A percentile compares a stretch with the other conserved stretches of the same genome.
These are phyloP conservation scores for Thecaphora thlaspeos DNA, from an alignment of 1,284 basidiomycete species.

Conservation along the genomic window DNA sequence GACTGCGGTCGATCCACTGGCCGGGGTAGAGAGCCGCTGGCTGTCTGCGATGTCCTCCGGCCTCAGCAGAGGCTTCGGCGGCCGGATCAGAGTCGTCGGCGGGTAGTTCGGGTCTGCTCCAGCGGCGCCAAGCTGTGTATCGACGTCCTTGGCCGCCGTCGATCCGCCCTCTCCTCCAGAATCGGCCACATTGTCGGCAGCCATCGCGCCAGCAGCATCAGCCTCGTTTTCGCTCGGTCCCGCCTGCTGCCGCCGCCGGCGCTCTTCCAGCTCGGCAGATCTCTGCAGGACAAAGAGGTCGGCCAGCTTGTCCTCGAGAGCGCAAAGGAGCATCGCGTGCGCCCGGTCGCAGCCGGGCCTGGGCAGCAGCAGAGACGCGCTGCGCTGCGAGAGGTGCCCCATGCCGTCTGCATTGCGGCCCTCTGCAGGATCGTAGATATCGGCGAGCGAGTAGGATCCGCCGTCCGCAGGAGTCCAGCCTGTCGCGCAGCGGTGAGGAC, in stretches of 20 bases:
- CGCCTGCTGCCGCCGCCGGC: too few relatives aligned
- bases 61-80: background rate
- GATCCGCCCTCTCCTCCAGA: background rate
- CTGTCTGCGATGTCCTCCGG: background rate
- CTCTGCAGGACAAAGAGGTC: background rate
- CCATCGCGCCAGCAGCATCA: too few relatives aligned
- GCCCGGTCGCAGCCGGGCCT: too few relatives aligned
- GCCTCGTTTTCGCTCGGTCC: too few relatives aligned
- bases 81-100: background rate
- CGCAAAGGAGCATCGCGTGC: background rate
- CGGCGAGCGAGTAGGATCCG: too few relatives aligned
- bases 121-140: too few relatives aligned
- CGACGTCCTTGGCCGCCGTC: too few relatives aligned
- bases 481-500: too few relatives aligned
- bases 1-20: background rate
- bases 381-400: too few relatives aligned
- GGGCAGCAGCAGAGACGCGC: background rate
- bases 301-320: background rate
- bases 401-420: too few relatives aligned
- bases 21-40: background rate
- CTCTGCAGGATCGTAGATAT: too few relatives aligned
- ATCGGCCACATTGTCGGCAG: background rate
- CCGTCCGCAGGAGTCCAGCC: too few relatives aligned
- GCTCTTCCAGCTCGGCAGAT: background rate
- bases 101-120: background rate